Base-by-base conservation (phyloP, 495 filamentous ascomycete species). In the Penicillium riverlandense region DNA sequence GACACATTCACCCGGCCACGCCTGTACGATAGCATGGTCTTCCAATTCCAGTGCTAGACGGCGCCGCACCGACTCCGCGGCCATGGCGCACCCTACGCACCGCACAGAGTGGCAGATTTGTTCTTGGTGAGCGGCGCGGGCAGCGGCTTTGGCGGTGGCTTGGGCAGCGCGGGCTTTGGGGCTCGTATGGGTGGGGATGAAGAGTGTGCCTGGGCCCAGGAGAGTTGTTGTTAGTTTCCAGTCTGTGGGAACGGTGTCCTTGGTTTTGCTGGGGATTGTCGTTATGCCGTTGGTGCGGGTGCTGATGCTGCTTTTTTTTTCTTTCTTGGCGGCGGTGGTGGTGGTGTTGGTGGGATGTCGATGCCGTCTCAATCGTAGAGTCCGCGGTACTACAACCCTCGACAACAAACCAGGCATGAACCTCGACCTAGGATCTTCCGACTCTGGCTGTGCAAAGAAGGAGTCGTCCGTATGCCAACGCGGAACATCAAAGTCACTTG, bases 151-250 rank as follows among this genome's bases (percentile, higher is more conserved):
- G 10, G 48, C 40, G 14, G n/a, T 35, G 9, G 33, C 27, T 38
- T 58, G 48, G 10, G 49, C 36, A 4, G 15, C 6, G 29, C 55
- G 55, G 13, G 55, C 55, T 7, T 10, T 8, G 1, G 27, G 14
- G 29, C 28, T 52, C 1, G 29, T 45, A 0, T 31, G 13, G 7
- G 22, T 28, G 7, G 43, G n/a, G 2, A 58, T 53, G 52, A 58
- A 55, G 12, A 58, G 35, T 7, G 55, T 58, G 37, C 55, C 55
- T 8, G 55, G 55, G 43, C 55, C 55, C 9, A 55, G 55, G 41
- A 58, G 52, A 12, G 55, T 55, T 3, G 55, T 58, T 37, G 48
- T 53, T 5, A 58, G 52, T 50, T 58, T 58, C 55, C 55, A 58
- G 35, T 58, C 51, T 50, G 52, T 35, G 22, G 55, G 52, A 37